Conservation (phyloP, 1,284 basidiomycete species). For the Schizophyllum commune region DNA sequence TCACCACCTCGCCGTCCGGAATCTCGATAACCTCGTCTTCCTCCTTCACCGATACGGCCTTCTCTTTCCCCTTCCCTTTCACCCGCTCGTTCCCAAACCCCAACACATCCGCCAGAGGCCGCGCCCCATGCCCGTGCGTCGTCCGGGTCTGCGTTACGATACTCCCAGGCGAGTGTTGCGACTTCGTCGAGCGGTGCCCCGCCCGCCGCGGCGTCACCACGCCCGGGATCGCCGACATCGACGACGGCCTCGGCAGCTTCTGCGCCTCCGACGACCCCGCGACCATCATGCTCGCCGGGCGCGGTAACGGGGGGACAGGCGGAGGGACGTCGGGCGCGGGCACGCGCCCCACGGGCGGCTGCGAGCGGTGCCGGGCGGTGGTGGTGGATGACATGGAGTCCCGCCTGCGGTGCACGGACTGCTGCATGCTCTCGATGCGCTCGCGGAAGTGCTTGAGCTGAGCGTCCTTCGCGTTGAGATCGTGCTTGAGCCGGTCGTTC, state of each 20-base stretch:
- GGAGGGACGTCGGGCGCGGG: not conserved
- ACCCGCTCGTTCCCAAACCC: not conserved
- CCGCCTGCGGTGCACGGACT: not conserved
- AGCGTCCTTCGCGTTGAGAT: not conserved
- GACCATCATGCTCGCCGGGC: not conserved
- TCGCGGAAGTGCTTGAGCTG: not conserved
- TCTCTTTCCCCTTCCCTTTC: not conserved
- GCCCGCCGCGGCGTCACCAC: not conserved
- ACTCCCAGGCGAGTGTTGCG: not conserved
- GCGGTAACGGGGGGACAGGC: not conserved
- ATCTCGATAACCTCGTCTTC: not conserved
- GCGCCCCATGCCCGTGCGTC: too few species aligned
- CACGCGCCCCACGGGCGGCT: not conserved
- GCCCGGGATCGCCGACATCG: not conserved
- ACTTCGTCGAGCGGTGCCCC: not conserved
- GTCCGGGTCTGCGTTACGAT: not conserved
- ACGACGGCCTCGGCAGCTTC: not conserved
- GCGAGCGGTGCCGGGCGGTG: not conserved
- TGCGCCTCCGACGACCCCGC: not conserved
- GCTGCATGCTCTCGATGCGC: not conserved
- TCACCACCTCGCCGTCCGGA: not conserved
- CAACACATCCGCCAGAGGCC: not conserved
- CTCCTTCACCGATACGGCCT: not conserved
- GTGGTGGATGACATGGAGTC: not conserved
- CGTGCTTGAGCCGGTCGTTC: not conserved